A percentile compares a stretch with the other conserved stretches of the same genome.
Evolutionary conservation across 1,284 basidiomycete species (phyloP).

Genomic region (Coniferiporia weirii): DNA sequence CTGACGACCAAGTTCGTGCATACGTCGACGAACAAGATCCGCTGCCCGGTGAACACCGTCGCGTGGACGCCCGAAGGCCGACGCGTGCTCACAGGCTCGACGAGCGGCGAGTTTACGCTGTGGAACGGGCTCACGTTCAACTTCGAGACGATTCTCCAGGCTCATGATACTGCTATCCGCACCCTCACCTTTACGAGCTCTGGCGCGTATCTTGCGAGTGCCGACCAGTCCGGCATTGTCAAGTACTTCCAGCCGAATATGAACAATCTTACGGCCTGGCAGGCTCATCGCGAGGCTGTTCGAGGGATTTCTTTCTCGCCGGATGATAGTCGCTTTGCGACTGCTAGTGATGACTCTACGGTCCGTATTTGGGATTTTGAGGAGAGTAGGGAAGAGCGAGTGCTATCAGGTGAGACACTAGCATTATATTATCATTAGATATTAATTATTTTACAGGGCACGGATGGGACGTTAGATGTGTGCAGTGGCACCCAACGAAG

Average conservation of each 20-base stretch:
- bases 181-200: conserved; percentile 88
- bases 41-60: conserved; percentile 94
- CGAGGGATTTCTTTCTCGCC: conserved; percentile 89
- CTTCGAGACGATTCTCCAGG: conserved; percentile 98
- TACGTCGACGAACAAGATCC: conserved; percentile 97
- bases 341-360: conserved; percentile 91
- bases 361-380: conserved; percentile 96
- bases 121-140: conserved; percentile 99
- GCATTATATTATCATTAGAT: not conserved
- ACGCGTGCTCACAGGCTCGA: conserved; percentile 89
- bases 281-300: conserved; percentile 86
- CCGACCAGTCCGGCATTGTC: conserved; percentile 91
- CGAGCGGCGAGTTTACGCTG: conserved; percentile 95
- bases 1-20: conserved; percentile 95
- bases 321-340: conserved; percentile 88
- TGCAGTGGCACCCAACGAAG: conserved; percentile 98
- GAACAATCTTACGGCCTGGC: conserved; percentile 95
- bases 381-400: conserved; percentile 82
- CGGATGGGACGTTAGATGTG: conserved; percentile 98
- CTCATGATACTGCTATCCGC: conserved; percentile 92
- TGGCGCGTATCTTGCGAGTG: conserved; percentile 86
- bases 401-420: conserved; percentile 63
- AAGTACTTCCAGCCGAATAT: conserved; percentile 99
- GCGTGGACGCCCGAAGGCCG: conserved; percentile 97
- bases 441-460: conserved; percentile 53